Base-by-base conservation (phyloP, 805 yeast species). In the Candida hungchunana region DNA sequence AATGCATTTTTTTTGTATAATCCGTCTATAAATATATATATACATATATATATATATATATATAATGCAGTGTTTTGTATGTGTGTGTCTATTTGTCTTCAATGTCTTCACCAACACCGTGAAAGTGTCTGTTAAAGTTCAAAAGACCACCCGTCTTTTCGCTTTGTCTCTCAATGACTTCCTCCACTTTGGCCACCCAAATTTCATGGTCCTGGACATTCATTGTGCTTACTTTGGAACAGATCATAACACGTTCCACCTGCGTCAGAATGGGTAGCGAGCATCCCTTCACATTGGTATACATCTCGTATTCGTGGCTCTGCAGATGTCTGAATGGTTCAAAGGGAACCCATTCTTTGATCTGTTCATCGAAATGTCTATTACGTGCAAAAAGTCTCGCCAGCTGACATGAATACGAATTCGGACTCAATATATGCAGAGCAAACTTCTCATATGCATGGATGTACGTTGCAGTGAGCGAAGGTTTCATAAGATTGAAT, bases 401-500 rank as follows among this genome's bases (percentile, higher is more conserved):
- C 32, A 88, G 56, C 9, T 58, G 53, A 1, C 77, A 80, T 1
- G 86, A 69, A 11, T 63, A 62, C 0, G 52, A 42, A 0, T 71
- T 65, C 0, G 96, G 90, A 4, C 76, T 77, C 48, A 90, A 60
- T 18, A 87, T 56, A 57, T 90, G 96, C 9, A 90, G 62, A 1
- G 94, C 95, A 53, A 87, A 71, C 35, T 66, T 60, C 23, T 67
- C 66, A 26, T 66, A 56, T n/a, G 66, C 61, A 50, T 83, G 86
- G 18, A 90, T 62, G 9, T 75, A 63, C 6, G 66, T 63, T 0
- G 95, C 80, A 0, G 97, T 89, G 21, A 79, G 70, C 5, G 96
- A 85, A 0, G 97, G 97, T 11, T 79, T 63, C 58, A 85, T 95
- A 25, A 90, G 64, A 56, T 90, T 90, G 64, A 90, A 89, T 50